Conservation (phyloP, 2,329 filamentous ascomycete species). For the Pezicula neosporulosa region DNA sequence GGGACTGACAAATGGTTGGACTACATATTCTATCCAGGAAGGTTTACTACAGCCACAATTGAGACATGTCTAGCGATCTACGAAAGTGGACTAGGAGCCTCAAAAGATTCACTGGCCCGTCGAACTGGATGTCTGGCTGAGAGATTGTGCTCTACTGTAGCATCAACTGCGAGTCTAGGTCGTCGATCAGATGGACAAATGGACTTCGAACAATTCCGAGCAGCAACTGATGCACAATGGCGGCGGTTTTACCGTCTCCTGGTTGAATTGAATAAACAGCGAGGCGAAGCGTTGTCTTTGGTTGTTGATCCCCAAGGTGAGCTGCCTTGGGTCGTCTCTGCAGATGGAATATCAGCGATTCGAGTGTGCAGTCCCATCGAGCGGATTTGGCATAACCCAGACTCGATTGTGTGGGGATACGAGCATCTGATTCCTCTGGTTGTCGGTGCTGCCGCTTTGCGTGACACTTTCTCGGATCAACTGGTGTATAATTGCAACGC, state of each 20-base stretch:
- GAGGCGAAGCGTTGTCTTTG: constrained; percentile 77
- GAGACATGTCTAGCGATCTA: constrained; percentile 84
- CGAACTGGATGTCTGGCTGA: constrained; percentile 64
- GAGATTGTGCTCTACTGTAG: constrained; percentile 69
- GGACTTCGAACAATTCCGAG: constrained; percentile 73
- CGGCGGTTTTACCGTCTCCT: constrained; percentile 83
- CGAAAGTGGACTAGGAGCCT: constrained; percentile 55
- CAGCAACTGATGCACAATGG: constrained; percentile 80
- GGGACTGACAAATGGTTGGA: constrained; percentile 82
- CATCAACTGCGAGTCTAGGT: constrained; percentile 63
- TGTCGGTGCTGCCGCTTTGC: constrained; percentile 65
- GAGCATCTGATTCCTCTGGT: constrained; percentile 60
- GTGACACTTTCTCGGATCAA: constrained; percentile 65
- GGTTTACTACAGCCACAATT: constrained; percentile 75
- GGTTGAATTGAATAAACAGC: constrained; percentile 79
- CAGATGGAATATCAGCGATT: constrained; percentile 76
- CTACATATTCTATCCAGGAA: constrained; percentile 77
- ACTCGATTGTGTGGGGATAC: constrained; percentile 43
- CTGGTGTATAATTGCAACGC: constrained; percentile 65
- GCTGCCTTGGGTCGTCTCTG: constrained; percentile 79
- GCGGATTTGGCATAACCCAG: constrained; percentile 66
- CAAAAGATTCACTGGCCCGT: constrained; percentile 35
- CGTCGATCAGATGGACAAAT: constrained; percentile 60
- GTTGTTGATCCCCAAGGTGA: constrained; percentile 67
- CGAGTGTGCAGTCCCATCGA: constrained; percentile 79